These are phyloP conservation scores for Fusarium sacchari DNA, from an alignment of 2,329 filamentous ascomycete species.

Conservation along the genomic window DNA sequence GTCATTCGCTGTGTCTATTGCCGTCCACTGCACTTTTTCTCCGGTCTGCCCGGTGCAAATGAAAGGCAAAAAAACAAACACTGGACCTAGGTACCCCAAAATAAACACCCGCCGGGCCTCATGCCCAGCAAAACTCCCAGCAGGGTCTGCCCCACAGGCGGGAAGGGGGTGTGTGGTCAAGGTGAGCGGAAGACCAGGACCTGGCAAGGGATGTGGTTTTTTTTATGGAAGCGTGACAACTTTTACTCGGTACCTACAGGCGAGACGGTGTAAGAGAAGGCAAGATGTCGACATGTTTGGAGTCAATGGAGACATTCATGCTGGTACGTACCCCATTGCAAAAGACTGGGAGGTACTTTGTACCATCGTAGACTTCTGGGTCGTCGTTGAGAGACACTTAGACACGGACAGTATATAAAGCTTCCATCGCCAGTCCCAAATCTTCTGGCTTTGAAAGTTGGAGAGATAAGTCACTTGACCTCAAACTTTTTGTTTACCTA, in stretches of 20 bases:
- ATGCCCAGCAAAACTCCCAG: slow-evolving; percentile 25
- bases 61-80: not conserved
- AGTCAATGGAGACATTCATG: slow-evolving; percentile 11
- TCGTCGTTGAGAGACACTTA: slow-evolving; percentile 39
- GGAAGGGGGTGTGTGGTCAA: slow-evolving; percentile 37
- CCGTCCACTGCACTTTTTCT: not conserved
- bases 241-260: slow-evolving; percentile 28
- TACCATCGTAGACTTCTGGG: slow-evolving; percentile 35
- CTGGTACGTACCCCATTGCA: slow-evolving; percentile 30
- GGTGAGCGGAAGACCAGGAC: slow-evolving; percentile 32
- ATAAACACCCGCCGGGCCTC: slow-evolving; percentile 27
- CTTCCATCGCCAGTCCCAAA: slow-evolving; percentile 43
- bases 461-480: slow-evolving; percentile 39
- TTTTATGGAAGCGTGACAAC: slow-evolving; percentile 37
- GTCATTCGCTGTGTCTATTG: not conserved
- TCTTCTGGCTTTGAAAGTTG: slow-evolving; percentile 26
- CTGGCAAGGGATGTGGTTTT: slow-evolving; percentile 33
- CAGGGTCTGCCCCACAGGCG: slow-evolving; percentile 29
- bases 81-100: not conserved
- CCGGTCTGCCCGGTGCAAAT: slow-evolving; percentile 21
- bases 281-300: slow-evolving; percentile 32
- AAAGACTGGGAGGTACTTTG: slow-evolving; percentile 27
- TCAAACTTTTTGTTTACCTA: slow-evolving; percentile 10
- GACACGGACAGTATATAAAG: slow-evolving; percentile 42
- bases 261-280: slow-evolving; percentile 37